Evolutionary conservation across 768 basidiomycete genomes (phyloP), one percentile per base, ranked within the genome.

Genomic region (Boletus rubropictus): DNA sequence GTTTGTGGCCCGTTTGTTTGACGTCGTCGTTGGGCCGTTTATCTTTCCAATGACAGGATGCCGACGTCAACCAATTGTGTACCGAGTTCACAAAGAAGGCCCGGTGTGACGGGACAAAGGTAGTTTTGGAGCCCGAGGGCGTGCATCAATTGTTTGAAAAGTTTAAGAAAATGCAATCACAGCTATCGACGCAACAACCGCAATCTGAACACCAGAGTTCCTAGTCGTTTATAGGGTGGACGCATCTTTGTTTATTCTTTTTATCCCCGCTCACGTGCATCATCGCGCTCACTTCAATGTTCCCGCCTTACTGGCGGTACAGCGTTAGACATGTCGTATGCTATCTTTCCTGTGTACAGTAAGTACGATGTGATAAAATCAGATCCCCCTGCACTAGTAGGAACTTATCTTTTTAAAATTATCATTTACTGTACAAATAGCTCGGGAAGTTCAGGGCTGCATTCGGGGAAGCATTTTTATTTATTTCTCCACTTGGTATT

Each of bases 31-130:
- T 17, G 18, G 11, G 5, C 4, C 9, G 28, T 24, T 5, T 31
- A 6, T 24, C 43, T 56, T 7, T 46, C 43, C 17, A 21, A 35
- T 21, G 24, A 43, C 48, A 89, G 82, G 84, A 87, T 57, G 72
- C 79, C 32, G 89, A 91, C 58, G 80, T 91, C 48, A 87, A 84
- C 55, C 76, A 84, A 39, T 70, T 92, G 20, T 92, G 89, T 60
- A 57, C 79, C 7, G 85, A 90, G 65, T 89, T 92, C 60, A 77
- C 86, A 38, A 77, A 66, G 59, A 91, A 92, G 69, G 89, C 89
- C 39, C 75, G 80, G 37, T 92, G 89, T 58, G 89, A 90, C 50
- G 89, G 89, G 31, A 81, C 80, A 22, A 88, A 86, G 69, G 84
- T 89, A 32, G 89, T 90, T 17, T 66, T 91, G 39, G 86, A 78